Evolutionary conservation across 2,329 filamentous ascomycete species (phyloP), one percentile per base, ranked within the genome.

Genomic region (Tolypocladium ovalisporum): DNA sequence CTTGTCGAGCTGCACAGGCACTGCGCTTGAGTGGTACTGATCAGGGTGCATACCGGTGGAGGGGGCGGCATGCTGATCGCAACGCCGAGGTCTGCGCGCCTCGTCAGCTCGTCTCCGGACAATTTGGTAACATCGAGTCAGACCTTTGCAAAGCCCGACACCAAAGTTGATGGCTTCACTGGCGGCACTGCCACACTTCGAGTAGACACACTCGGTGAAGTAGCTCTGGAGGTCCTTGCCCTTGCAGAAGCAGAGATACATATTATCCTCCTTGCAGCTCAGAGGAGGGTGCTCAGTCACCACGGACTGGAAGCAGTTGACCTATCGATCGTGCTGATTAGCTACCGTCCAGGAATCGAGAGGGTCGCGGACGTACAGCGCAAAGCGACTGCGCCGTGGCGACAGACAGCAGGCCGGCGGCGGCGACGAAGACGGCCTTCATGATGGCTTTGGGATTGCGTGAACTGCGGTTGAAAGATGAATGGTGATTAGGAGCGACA

Each of bases 231-330:
- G 62, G 0, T 53, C 49, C 19, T 62, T 55, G 56, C 59, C 62
- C 12, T 64, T 66, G 57, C 67, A 68, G 62, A 68, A 68, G 62
- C 67, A 69, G 13, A 66, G 61, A 55, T 69, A 69, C 61, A 67
- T 68, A 34, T 63, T 66, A n/a, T 58, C 60, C 56, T 69, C 67
- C 51, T 64, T 69, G 55, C 67, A 68, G 4, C 58, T 58, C 24
- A 62, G 59, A 0, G 67, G 67, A 40, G 67, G 67, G 37, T 64
- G 62, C 22, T 67, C 67, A 17, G 63, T 64, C 56, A 68, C 61
- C 29, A 68, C 62, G 3, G 56, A 56, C 54, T 63, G 60, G 61
- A 69, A 68, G 58, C 67, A 69, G 63, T 65, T 60, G 49, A 65
- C 63, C 64, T 65, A 10, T 53, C 4, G 4, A 24, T 24, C 4